Conservation (phyloP, 257 asterid genomes). For the Solanum habrochaites region DNA sequence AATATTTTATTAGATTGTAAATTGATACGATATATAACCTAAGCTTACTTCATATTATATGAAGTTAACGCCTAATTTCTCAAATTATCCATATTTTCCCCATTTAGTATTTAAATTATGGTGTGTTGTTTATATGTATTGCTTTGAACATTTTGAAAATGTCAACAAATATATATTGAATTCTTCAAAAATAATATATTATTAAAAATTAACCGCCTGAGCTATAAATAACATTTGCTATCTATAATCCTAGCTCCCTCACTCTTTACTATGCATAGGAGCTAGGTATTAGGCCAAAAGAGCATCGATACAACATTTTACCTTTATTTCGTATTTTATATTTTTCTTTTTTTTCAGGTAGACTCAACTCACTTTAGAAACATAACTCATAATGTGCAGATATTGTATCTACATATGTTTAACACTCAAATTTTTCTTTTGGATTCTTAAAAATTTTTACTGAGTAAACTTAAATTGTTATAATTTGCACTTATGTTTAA, state of each 20-base stretch:
- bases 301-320: neutral
- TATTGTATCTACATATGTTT: neutral
- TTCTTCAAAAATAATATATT: too few species aligned
- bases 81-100: neutral
- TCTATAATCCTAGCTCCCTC: neutral
- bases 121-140: too few species aligned
- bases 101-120: neutral
- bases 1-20: neutral
- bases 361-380: neutral
- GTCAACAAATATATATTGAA: too few species aligned
- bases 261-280: neutral
- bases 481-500: neutral
- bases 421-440: neutral
- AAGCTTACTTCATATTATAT: neutral
- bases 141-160: too few species aligned
- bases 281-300: neutral
- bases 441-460: neutral
- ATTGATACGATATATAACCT: too few species aligned
- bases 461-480: neutral
- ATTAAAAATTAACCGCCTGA: neutral
- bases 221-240: neutral
- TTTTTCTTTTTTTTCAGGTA: neutral
- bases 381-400: neutral
- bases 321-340: too few species aligned
- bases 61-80: neutral